These are phyloP conservation scores for Torulaspora indica DNA, from an alignment of 805 yeast genomes.

Conservation along the genomic window DNA sequence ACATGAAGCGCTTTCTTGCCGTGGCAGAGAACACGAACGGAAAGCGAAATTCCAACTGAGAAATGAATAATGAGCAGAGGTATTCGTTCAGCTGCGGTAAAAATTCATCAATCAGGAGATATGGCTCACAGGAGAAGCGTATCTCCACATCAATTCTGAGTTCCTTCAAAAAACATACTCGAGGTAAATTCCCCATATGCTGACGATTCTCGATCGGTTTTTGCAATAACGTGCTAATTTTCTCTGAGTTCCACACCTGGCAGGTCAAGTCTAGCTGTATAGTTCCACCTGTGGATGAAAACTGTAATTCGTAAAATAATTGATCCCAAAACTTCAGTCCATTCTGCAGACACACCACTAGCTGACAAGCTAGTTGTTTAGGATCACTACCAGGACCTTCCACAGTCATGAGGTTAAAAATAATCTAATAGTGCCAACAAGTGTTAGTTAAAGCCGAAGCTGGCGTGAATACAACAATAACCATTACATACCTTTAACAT, in stretches of 20 bases:
- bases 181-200: constrained; percentile 8
- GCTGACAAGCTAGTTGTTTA: neutral
- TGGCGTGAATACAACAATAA: neutral
- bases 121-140: neutral
- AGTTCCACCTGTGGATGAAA: neutral
- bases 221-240: constrained; percentile 12
- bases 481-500: constrained; percentile 10
- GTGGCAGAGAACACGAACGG: constrained; percentile 34
- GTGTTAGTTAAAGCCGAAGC: neutral
- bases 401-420: neutral
- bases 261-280: constrained; percentile 11
- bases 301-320: constrained; percentile 8
- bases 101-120: neutral
- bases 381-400: neutral
- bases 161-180: constrained; percentile 6
- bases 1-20: constrained; percentile 21
- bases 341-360: neutral
- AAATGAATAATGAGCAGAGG: constrained; percentile 27
- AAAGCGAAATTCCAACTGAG: constrained; percentile 35
- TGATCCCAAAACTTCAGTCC: constrained; percentile 11
- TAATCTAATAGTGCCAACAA: constrained; percentile 1
- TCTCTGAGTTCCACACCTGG: constrained; percentile 15
- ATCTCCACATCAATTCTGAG: constrained; percentile 5
- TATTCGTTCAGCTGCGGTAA: constrained; percentile 26
- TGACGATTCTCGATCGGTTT: constrained; percentile 14